phyloP scores from a whole-genome alignment of 2,329 filamentous ascomycete genomes.

The Coniochaeta pulveracea region DNA sequence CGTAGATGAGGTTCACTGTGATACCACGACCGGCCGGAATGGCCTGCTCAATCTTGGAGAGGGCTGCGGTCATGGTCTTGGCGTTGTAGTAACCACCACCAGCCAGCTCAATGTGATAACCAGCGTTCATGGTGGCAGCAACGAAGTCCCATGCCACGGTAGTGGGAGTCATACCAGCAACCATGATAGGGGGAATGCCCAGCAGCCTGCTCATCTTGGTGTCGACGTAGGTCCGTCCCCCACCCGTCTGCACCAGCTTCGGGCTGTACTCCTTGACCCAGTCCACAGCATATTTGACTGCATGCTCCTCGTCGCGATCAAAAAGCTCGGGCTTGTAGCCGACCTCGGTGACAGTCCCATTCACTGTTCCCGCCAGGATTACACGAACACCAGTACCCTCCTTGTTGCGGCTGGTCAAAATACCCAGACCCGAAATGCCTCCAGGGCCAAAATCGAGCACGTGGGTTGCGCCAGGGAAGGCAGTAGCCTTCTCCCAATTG shows the following conservation, averaged over 20 bases:
- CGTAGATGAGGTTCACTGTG: slow-evolving; percentile 82
- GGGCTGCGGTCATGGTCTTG: slow-evolving; percentile 70
- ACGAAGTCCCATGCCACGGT: slow-evolving; percentile 90
- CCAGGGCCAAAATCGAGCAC: slow-evolving; percentile 95
- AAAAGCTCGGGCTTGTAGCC: slow-evolving; percentile 98
- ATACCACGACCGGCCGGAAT: slow-evolving; percentile 83
- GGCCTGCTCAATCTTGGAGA: slow-evolving; percentile 72
- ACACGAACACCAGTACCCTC: slow-evolving; percentile 96
- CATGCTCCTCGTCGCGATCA: slow-evolving; percentile 88
- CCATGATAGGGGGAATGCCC: slow-evolving; percentile 76
- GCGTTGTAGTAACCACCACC: slow-evolving; percentile 84
- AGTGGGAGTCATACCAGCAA: slow-evolving; percentile 86
- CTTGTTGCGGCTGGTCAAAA: slow-evolving; percentile 97
- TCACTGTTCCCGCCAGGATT: slow-evolving; percentile 87
- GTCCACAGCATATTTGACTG: slow-evolving; percentile 87
- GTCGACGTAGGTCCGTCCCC: slow-evolving; percentile 83
- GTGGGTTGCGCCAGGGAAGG: slow-evolving; percentile 84
- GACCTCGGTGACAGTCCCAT: slow-evolving; percentile 79
- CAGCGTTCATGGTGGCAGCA: slow-evolving; percentile 83
- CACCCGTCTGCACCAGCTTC: slow-evolving; percentile 79
- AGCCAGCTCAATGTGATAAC: slow-evolving; percentile 86
- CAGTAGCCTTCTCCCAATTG: slow-evolving; percentile 90
- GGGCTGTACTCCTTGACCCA: slow-evolving; percentile 98
- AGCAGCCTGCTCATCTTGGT: slow-evolving; percentile 90
- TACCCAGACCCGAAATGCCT: slow-evolving; percentile 90